Percentiles rank a stretch among this genome's conserved stretches.
Evolutionary conservation across 352 stramenopile species (phyloP).

Genomic region (Pythium graminicola): DNA sequence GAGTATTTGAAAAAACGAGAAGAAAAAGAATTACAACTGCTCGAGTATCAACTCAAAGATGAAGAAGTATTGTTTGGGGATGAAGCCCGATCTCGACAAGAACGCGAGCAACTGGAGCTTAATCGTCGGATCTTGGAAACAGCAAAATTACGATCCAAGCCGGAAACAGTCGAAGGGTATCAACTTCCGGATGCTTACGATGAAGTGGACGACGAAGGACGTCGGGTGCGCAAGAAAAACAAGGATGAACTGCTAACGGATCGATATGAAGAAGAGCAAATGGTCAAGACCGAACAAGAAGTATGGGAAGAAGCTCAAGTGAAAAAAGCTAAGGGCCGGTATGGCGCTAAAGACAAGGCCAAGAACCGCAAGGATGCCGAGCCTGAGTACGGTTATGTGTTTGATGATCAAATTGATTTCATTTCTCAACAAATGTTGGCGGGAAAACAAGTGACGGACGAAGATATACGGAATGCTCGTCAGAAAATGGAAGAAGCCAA

Average conservation of each 20-base stretch:
- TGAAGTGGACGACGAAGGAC: conserved; percentile 85
- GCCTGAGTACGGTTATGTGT: conserved; percentile 95
- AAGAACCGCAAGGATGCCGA: conserved; percentile 34
- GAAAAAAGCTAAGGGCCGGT: conserved; percentile 69
- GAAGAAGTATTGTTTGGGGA: conserved; percentile 80
- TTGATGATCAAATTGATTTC: conserved; percentile 99
- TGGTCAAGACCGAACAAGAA: conserved; percentile 96
- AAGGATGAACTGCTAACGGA: conserved; percentile 91
- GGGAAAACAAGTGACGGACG: conserved; percentile 75
- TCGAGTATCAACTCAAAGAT: conserved; percentile 83
- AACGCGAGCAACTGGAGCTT: conserved; percentile 82
- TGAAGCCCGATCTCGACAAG: conserved; percentile 59
- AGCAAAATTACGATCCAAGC: conserved; percentile 46
- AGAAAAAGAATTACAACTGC: conserved; percentile 94
- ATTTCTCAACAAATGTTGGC: conserved; percentile 90
- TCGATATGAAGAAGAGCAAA: conserved; percentile 90
- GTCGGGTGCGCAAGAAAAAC: conserved; percentile 87
- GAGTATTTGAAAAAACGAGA: conserved; percentile 97
- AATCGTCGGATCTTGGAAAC: conserved; percentile 89
- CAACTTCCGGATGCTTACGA: conserved; percentile 96
- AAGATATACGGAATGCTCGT: conserved; percentile 63
- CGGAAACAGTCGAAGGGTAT: conserved; percentile 82
- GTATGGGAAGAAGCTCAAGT: conserved; percentile 97
- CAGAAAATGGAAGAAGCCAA: conserved; percentile 70
- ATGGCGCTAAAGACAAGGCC: conserved; percentile 66